Conservation (phyloP, 2,329 filamentous ascomycete genomes). For the Cordyceps cateniannulata region DNA sequence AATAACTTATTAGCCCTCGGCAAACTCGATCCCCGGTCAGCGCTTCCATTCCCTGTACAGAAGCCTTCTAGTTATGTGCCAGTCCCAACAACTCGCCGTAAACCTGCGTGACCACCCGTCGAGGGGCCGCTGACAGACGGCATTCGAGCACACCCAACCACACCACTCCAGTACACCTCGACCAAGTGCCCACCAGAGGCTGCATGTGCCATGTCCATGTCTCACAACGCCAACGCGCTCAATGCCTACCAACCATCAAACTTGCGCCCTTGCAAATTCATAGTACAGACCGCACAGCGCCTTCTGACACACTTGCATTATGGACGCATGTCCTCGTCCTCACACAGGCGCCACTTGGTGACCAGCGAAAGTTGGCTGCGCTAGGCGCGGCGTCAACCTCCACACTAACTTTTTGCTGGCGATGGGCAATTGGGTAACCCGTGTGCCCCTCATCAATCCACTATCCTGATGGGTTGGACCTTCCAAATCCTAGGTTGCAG, state of each 20-base stretch:
- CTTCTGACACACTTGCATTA: not conserved
- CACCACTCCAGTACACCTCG: not conserved
- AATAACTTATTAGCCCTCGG: not conserved
- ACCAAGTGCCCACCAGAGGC: not conserved
- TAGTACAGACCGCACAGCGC: not conserved
- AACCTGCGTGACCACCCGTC: not conserved
- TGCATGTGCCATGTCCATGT: slow-evolving; percentile 9
- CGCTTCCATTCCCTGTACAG: not conserved
- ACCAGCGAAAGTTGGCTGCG: not conserved
- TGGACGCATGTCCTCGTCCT: not conserved
- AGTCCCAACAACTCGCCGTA: not conserved
- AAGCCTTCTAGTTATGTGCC: not conserved
- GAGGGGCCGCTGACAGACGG: not conserved
- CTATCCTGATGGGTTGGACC: not conserved
- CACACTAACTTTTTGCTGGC: not conserved
- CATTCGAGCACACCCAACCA: not conserved
- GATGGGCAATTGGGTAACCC: not conserved
- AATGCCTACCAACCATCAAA: not conserved
- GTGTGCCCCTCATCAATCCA: not conserved
- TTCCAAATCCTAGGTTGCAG: not conserved
- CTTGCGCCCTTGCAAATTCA: not conserved
- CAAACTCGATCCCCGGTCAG: not conserved
- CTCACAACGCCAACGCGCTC: not conserved
- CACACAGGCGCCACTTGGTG: not conserved
- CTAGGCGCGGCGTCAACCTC: slow-evolving; percentile 5